Base-by-base conservation (phyloP, 108 stramenopile genomes). In the Nitzschia palea region DNA sequence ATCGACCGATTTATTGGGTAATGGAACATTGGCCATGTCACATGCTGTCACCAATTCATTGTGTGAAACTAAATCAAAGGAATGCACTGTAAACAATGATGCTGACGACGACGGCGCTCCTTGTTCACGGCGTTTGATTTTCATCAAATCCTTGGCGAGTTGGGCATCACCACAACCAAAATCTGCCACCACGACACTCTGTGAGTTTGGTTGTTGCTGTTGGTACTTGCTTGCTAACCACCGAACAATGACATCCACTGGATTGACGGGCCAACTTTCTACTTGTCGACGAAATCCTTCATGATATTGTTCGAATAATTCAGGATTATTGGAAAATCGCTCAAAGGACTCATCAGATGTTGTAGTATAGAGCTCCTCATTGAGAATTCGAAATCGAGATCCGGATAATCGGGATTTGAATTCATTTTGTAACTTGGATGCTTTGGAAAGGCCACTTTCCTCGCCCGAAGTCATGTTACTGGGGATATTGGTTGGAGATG, bases 101-200 rank as follows among this genome's bases (percentile, higher is more conserved):
- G n/a, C n/a, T n/a, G n/a, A n/a, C n/a, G n/a, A n/a, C n/a, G n/a
- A n/a, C n/a, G n/a, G n/a, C 12, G 65, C 53, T n/a, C 25, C 12
- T 28, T 73, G 47, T 1, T 28, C 44, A 23, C 63, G 18, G 17
- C 40, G 33, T 44, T 69, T 64, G 9, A 82, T 22, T 29, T 78
- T 59, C 33, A 83, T 43, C 40, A 97, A 79, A 10, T 78, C 71
- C 33, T 82, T 74, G 1, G 96, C 95, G 22, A 99, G 79, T 30
- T 92, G 81, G 26, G 99, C 99, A 80, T 99, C 97, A 0, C 99
- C 99, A 65, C 99, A 99, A 28, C 99, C 99, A 75, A 99, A 97
- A 84, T 99, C 99, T 10, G 97, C 99, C 22, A 98, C 80, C 34
- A 91, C 79, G 40, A 62, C 50, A 17, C 50, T 29, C 33, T 43